These are phyloP conservation scores for Phytopythium oedochilum DNA, from an alignment of 352 stramenopile species.

Conservation along the genomic window DNA sequence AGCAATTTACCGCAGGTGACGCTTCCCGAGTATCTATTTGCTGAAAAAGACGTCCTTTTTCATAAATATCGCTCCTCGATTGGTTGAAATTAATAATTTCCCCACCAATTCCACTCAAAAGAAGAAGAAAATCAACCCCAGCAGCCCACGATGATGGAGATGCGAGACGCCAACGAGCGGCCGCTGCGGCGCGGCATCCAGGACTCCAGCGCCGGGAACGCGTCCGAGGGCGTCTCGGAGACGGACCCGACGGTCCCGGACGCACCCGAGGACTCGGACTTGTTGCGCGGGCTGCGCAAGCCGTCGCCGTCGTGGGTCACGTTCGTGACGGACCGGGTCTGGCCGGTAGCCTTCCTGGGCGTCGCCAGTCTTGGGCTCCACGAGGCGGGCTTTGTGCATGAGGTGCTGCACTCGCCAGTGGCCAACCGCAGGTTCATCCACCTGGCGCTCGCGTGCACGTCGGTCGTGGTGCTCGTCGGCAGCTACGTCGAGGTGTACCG, in stretches of 20 bases:
- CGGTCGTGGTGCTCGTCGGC: slow-evolving; percentile 50
- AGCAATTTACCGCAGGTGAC: too few relatives aligned
- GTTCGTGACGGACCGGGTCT: slow-evolving; percentile 49
- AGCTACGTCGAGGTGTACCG: slow-evolving; percentile 76
- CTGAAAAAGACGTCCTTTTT: too few relatives aligned
- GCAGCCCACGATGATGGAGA: slow-evolving; percentile 42
- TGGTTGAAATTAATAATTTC: background rate
- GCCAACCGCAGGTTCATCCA: slow-evolving; percentile 51
- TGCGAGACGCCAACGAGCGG: slow-evolving; percentile 55
- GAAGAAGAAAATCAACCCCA: background rate
- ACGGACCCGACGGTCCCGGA: slow-evolving; percentile 36
- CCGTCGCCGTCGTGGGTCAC: slow-evolving; percentile 28
- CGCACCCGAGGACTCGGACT: slow-evolving; percentile 10
- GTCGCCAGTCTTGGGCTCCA: slow-evolving; percentile 50
- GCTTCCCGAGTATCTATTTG: too few relatives aligned
- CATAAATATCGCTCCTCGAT: background rate
- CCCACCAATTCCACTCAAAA: background rate
- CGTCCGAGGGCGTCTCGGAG: slow-evolving; percentile 15
- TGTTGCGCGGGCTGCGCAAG: slow-evolving; percentile 7
- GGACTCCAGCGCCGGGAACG: background rate
- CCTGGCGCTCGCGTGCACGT: slow-evolving; percentile 42
- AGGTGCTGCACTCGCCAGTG: slow-evolving; percentile 46
- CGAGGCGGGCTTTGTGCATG: slow-evolving; percentile 51
- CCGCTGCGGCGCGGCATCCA: slow-evolving; percentile 16
- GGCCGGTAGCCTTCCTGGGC: slow-evolving; percentile 47